phyloP scores from a whole-genome alignment of 768 basidiomycete genomes.

The Mycena polygramma region DNA sequence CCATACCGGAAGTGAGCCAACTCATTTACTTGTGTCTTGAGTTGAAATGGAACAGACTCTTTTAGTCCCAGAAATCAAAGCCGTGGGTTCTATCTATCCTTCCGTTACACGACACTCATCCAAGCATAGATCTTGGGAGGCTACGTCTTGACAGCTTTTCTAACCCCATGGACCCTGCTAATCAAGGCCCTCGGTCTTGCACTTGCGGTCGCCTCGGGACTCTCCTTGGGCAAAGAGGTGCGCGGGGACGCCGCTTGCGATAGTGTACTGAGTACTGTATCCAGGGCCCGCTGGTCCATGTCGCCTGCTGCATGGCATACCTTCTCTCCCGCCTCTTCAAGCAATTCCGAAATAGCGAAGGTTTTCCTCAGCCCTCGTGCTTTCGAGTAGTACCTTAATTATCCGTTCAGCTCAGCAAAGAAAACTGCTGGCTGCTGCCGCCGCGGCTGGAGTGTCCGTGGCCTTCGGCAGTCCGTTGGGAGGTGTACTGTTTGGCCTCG shows the following conservation, averaged over 20 bases:
- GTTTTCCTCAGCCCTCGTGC: constrained; percentile 47
- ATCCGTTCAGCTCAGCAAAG: constrained; percentile 76
- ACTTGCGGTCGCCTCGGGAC: constrained; percentile 86
- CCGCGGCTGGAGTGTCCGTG: constrained; percentile 88
- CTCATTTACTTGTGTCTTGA: constrained; percentile 8
- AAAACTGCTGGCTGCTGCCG: constrained; percentile 84
- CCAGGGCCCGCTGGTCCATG: constrained; percentile 88
- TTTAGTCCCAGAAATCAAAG: constrained; percentile 84
- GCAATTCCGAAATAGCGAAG: constrained; percentile 84
- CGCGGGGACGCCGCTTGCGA: constrained; percentile 39
- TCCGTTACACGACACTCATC: constrained; percentile 1
- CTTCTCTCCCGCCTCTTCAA: constrained; percentile 75
- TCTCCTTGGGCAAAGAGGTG: constrained; percentile 89
- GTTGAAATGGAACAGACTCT: constrained; percentile 8
- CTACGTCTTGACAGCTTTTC: constrained; percentile 88
- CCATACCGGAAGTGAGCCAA: constrained; percentile 80
- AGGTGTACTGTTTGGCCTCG: constrained; percentile 87
- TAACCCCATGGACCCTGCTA: constrained; percentile 88
- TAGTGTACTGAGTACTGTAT: constrained; percentile 11
- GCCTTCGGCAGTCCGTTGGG: constrained; percentile 91
- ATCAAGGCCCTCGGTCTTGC: constrained; percentile 89
- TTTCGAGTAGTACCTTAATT: background rate
- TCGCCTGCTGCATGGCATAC: constrained; percentile 86
- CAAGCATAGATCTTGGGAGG: constrained; percentile 76
- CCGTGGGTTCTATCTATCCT: constrained; percentile 56